Evolutionary conservation across 495 filamentous ascomycete species (phyloP).

Genomic region (Glarea lozoyensis): DNA sequence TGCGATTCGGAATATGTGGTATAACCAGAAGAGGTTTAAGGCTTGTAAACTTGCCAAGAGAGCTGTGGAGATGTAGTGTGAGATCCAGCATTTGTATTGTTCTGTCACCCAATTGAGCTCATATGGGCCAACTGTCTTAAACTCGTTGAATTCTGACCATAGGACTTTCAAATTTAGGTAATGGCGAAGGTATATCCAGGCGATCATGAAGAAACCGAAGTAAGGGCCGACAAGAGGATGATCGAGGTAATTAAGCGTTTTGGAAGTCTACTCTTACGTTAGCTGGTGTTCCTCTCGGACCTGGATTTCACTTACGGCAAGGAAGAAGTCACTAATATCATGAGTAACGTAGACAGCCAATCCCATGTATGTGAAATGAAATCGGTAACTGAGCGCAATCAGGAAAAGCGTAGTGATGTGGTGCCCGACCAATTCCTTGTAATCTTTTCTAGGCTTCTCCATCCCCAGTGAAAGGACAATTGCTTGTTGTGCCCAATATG

Average conservation of each 20-base stretch:
- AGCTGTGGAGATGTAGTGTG: slow-evolving; percentile 61
- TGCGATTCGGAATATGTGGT: slow-evolving; percentile 68
- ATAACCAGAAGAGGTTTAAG: slow-evolving; percentile 84
- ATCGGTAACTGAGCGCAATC: slow-evolving; percentile 85
- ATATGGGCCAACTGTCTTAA: slow-evolving; percentile 81
- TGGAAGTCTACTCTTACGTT: slow-evolving; percentile 64
- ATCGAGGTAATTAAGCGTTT: slow-evolving; percentile 89
- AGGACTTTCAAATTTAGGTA: slow-evolving; percentile 85
- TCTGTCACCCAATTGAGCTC: slow-evolving; percentile 76
- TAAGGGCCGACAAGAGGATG: slow-evolving; percentile 68
- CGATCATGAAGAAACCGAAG: slow-evolving; percentile 70
- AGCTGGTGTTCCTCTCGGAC: neutral
- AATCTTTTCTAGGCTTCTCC: slow-evolving; percentile 95
- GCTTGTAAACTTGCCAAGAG: slow-evolving; percentile 68
- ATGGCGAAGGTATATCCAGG: slow-evolving; percentile 92
- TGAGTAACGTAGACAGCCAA: slow-evolving; percentile 94
- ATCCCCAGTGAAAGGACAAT: slow-evolving; percentile 82
- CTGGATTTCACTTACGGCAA: slow-evolving; percentile 59
- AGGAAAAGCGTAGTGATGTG: slow-evolving; percentile 89
- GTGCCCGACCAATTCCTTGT: slow-evolving; percentile 88
- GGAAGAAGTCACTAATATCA: slow-evolving; percentile 93
- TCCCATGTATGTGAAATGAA: slow-evolving; percentile 98
- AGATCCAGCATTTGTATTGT: slow-evolving; percentile 75
- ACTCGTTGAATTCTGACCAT: slow-evolving; percentile 76
- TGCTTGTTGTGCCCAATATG: slow-evolving; percentile 94